These are phyloP conservation scores for Cryptococcus floricola DNA, from an alignment of 1,284 basidiomycete species.

Conservation along the genomic window DNA sequence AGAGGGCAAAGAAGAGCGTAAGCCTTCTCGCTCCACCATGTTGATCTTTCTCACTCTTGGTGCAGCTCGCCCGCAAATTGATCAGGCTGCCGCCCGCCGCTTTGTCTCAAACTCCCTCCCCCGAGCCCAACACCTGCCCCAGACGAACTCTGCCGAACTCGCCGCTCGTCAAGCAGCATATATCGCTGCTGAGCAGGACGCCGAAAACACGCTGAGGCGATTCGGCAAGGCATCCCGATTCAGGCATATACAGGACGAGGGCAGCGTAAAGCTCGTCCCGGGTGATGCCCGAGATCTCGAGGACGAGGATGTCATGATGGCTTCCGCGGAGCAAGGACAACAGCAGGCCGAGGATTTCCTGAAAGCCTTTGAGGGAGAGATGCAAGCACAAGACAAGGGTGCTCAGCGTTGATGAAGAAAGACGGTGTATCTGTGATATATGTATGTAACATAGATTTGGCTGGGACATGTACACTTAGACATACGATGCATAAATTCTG, in stretches of 20 bases:
- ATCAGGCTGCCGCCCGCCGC: constrained; percentile 34
- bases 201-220: constrained; percentile 6
- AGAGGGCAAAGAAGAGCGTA: constrained; percentile 34
- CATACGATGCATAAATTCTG: not conserved
- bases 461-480: not conserved
- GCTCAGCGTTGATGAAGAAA: not conserved
- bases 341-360: constrained; percentile 17
- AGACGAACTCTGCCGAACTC: constrained; percentile 13
- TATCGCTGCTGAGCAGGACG: constrained; percentile 16
- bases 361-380: constrained; percentile 17
- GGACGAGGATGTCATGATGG: not conserved
- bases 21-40: constrained; percentile 8
- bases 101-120: constrained; percentile 37
- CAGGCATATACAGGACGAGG: constrained; percentile 20
- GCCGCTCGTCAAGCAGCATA: constrained; percentile 14
- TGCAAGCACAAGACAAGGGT: constrained; percentile 2
- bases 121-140: constrained; percentile 15
- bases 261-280: constrained; percentile 20
- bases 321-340: not conserved
- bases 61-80: constrained; percentile 19
- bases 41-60: not conserved
- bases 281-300: constrained; percentile 1
- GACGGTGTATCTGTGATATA: not conserved
- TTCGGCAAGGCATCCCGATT: constrained; percentile 23
- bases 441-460: not conserved